Base-by-base conservation (phyloP, 176 grass and related monocot genomes). In the Rhynchospora breviuscula region DNA sequence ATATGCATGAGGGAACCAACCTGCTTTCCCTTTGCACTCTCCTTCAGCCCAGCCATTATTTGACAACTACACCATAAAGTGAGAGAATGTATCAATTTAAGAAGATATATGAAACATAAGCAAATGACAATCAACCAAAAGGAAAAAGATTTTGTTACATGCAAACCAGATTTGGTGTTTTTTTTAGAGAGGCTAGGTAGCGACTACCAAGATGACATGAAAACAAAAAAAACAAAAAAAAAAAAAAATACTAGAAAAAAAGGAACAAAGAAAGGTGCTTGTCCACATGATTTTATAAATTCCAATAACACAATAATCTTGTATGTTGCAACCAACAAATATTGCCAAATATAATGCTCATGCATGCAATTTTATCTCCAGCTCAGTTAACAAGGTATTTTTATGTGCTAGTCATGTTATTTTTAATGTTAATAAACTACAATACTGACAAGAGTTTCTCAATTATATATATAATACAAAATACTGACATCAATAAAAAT, bases 1-100 rank as follows among this genome's bases (percentile, higher is more conserved):
- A 63, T 93, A 98, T 71, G 65, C 86, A 40, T 90, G 89, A 35
- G 95, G 95, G 79, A 98, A 98, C 95, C 95, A 98, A 74, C 95
- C 95, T 0, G 95, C 95, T 88, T 98, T 90, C 14, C 95, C 95
- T 76, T 90, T 98, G 86, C 95, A 98, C 68, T 98, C 95, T 8
- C 95, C 95, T 88, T 98, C 95, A 7, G 92, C 95, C 92, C 95
- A 98, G 54, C 95, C 95, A 79, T 93, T 94, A 75, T 68, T 90
- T 48, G 92, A 90, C 14, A 98, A 51, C 95, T 98, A 85, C 6
- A 65, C 75, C 73, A 6, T 8, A 45, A 52, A 5, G 60, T 52
- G 74, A 83, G 4, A 57, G 1, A 74, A 74, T 22, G 23, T 33
- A 78, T 18, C 22, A 56, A 56, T 2, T 77, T 56, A 31, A 12